Percentiles rank a stretch among this genome's conserved stretches.
phyloP scores from a whole-genome alignment of 1,284 basidiomycete genomes.

The Irpex sp. region DNA sequence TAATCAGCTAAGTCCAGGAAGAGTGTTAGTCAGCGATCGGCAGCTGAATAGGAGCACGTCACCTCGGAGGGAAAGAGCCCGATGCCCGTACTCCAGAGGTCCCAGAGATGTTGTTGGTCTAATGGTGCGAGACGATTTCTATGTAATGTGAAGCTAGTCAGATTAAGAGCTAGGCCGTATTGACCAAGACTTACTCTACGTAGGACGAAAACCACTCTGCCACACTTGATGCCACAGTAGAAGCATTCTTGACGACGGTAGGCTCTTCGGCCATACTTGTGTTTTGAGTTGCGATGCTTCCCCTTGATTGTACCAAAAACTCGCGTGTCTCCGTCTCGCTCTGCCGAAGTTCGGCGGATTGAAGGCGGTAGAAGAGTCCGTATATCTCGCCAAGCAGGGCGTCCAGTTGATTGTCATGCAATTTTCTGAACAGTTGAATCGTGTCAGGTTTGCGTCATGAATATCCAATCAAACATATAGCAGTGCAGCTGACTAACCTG shows the following conservation, averaged over 20 bases:
- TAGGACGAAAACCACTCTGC: constrained; percentile 48
- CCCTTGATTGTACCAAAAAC: constrained; percentile 30
- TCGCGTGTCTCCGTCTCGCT: constrained; percentile 35
- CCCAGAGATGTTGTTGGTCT: constrained; percentile 54
- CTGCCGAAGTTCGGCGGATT: constrained; percentile 19
- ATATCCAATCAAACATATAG: constrained; percentile 2
- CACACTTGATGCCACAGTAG: constrained; percentile 15
- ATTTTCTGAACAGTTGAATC: constrained; percentile 35
- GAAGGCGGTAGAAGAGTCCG: constrained; percentile 30
- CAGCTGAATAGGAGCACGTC: background rate
- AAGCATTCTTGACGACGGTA: constrained; percentile 7
- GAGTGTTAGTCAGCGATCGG: background rate
- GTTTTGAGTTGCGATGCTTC: constrained; percentile 16
- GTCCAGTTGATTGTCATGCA: constrained; percentile 35
- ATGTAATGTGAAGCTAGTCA: background rate
- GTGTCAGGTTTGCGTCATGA: background rate
- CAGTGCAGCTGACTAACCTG: constrained; percentile 33
- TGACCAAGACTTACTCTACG: constrained; percentile 39
- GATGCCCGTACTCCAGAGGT: constrained; percentile 67
- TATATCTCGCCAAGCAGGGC: constrained; percentile 37
- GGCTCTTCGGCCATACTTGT: background rate
- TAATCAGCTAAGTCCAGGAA: constrained; percentile 46
- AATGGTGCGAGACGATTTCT: constrained; percentile 43
- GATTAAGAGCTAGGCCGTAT: background rate
- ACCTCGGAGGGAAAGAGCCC: constrained; percentile 66